phyloP scores from a whole-genome alignment of 345 rosid species.

The Populus deltoides region DNA sequence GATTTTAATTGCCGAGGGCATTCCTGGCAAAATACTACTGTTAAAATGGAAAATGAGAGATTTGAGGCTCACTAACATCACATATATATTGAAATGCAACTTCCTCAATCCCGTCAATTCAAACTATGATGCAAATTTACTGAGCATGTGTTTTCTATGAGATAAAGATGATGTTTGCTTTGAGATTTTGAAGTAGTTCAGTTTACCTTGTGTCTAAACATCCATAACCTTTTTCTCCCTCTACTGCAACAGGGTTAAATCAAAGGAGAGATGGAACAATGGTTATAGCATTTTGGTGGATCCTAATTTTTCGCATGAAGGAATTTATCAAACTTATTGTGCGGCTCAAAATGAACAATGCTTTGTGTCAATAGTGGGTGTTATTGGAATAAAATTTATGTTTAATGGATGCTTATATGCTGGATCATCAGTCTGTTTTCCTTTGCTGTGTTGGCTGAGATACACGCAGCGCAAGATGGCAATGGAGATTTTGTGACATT shows the following conservation, averaged over 20 bases:
- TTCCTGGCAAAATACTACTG: neutral
- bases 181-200: neutral
- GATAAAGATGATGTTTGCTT: neutral
- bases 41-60: neutral
- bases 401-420: neutral
- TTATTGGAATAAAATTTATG: neutral
- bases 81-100: neutral
- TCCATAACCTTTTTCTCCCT: neutral
- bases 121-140: neutral
- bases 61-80: neutral
- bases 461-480: neutral
- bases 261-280: neutral
- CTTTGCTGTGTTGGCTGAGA: neutral
- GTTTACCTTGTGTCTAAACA: neutral
- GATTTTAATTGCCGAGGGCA: neutral
- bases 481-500: neutral
- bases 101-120: neutral
- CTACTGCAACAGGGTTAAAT: neutral
- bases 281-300: conserved; percentile 3
- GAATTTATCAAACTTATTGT: neutral
- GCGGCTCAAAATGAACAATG: conserved; percentile 8
- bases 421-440: neutral
- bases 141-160: neutral
- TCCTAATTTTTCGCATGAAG: conserved; percentile 2
- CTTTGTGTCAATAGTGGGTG: conserved; percentile 3